Conservation (phyloP, 148 eudicot species). For the Nepenthes mirabilis region DNA sequence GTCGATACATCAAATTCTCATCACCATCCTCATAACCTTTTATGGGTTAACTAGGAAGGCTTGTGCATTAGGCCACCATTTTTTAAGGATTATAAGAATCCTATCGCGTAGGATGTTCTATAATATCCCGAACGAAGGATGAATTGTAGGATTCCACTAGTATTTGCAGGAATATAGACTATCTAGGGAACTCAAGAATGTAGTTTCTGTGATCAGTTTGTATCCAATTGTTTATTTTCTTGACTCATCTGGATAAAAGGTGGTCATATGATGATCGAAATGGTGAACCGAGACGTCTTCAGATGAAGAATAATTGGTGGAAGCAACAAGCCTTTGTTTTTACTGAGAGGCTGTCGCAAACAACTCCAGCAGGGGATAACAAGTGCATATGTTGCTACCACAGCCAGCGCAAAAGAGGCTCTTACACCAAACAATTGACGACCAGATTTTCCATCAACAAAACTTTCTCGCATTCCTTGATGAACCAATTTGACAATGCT, state of each 20-base stretch:
- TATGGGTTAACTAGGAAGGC: too few species aligned
- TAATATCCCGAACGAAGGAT: too few species aligned
- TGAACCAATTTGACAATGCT: constrained; percentile 19
- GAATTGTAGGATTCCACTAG: too few species aligned
- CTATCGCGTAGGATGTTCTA: too few species aligned
- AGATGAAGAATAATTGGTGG: constrained; percentile 15
- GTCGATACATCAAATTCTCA: too few species aligned
- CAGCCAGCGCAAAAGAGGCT: constrained; percentile 24
- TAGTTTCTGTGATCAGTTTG: background rate
- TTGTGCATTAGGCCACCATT: too few species aligned
- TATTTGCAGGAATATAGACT: too few species aligned
- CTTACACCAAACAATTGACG: constrained; percentile 21
- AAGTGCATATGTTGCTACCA: constrained; percentile 28
- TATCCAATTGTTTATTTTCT: background rate
- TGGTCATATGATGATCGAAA: constrained; percentile 22
- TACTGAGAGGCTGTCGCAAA: constrained; percentile 11
- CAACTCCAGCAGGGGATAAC: constrained; percentile 9
- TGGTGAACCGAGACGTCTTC: constrained; percentile 12
- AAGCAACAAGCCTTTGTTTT: constrained; percentile 11
- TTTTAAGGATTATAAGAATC: too few species aligned
- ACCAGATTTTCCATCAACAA: constrained; percentile 43
- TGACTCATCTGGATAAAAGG: constrained; percentile 16
- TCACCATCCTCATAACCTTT: too few species aligned
- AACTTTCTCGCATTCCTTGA: constrained; percentile 36
- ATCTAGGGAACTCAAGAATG: background rate